Evolutionary conservation across 768 basidiomycete species (phyloP).

Genomic region (Serendipita sp.): DNA sequence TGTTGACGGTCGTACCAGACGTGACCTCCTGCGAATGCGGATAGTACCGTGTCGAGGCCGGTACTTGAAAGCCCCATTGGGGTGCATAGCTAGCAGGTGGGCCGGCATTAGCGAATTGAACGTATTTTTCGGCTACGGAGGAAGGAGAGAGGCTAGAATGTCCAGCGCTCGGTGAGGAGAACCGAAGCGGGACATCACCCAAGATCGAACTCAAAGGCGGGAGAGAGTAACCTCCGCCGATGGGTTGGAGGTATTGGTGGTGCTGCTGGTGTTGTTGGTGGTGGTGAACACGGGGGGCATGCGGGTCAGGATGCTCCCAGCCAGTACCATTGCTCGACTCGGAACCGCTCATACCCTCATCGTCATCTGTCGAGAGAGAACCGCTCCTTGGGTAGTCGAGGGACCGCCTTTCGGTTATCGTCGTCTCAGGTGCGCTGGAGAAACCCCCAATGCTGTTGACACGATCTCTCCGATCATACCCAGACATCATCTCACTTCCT

Average conservation of each 20-base stretch:
- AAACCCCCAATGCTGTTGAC: neutral
- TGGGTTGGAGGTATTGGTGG: neutral
- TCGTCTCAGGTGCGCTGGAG: neutral
- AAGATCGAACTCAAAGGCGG: slow-evolving; percentile 2
- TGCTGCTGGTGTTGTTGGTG: neutral
- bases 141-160: neutral
- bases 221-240: neutral
- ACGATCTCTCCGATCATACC: neutral
- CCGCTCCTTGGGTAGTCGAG: neutral
- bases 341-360: neutral
- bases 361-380: neutral
- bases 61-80: neutral
- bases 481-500: neutral
- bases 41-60: neutral
- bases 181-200: neutral
- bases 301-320: neutral
- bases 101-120: slow-evolving; percentile 2
- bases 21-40: neutral
- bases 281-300: neutral
- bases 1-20: no score
- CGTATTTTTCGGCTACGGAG: neutral
- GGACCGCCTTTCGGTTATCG: neutral
- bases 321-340: slow-evolving; percentile 4
- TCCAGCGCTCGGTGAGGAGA: neutral
- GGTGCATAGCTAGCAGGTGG: slow-evolving; percentile 2